Evolutionary conservation across 2,329 filamentous ascomycete genomes (phyloP), one percentile per base, ranked within the genome.

Genomic region (Bipolaris gigantea): DNA sequence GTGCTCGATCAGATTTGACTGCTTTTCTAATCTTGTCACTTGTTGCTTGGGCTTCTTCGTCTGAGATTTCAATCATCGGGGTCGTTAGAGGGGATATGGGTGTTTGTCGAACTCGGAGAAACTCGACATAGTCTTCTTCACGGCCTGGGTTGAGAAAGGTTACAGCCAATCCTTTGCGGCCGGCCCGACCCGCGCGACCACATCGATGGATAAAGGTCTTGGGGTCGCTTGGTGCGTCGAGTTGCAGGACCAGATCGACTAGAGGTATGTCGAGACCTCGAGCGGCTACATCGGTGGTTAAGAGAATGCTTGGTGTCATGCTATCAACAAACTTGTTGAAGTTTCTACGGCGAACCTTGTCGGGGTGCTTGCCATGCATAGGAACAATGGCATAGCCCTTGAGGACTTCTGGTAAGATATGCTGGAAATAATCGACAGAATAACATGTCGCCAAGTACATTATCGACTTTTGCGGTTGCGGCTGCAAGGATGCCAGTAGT

Each of bases 361-460:
- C 86, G 2, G 90, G 88, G 60, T 96, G 90, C 73, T 97, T 97
- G 33, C 94, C 94, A 68, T 99, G 94, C 0, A 99, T 80, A 0
- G 92, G 89, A 7, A 96, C 83, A 3, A 96, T 77, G 0, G 83
- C 78, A 66, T 90, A 90, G 1, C 82, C 66, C 1, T 89, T 88
- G 0, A 99, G 77, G 5, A 97, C 76, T 2, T 81, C 75, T 0
- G 90, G 89, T 1, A 99, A 80, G 5, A 96, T 79, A 62, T 91
- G 84, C 56, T 92, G 86, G 72, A 96, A 95, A 76, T 97, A 97
- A 73, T 97, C 93, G 56, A 99, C 94, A 0, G 90, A 89, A 30
- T 92, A 92, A 72, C 94, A 97, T 2, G 93, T 97, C 0, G 92
- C 95, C 19, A 97, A 81, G 71, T 97, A 99, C 48, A 97, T 81